Evolutionary conservation across 176 grass and related monocot genomes (phyloP), one percentile per base, ranked within the genome.

Genomic region (Juncus effusus): DNA sequence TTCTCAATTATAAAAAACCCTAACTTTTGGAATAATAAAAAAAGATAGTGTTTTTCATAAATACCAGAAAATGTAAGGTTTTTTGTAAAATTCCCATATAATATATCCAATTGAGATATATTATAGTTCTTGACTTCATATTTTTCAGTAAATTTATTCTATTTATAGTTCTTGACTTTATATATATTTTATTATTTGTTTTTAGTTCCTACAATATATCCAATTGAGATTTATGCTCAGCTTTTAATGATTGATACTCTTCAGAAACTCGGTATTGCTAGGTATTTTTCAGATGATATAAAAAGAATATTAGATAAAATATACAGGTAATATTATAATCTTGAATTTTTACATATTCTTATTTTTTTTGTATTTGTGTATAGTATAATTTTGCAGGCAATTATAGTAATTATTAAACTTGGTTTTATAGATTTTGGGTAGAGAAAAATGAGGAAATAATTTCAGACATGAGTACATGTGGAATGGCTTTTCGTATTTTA

Each of bases 401-500:
- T 38, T 16, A 78, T 72, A 28, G 19, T 28, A 28, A 28, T 28
- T 28, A 4, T 16, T 87, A 13, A 72, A 71, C 19, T 53, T 3
- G 19, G 14, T 15, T 14, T 78, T 90, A 47, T 84, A 96, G 91
- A 54, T 76, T 13, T 57, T 96, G 91, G 91, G 80, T 96, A 64
- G 63, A 83, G 59, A 76, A 63, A 67, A 81, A 87, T 45, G 91
- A 87, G 28, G 80, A 90, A 59, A 76, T 90, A 7, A 65, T 45
- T 73, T 64, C 67, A 55, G 84, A 85, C 41, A 65, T 81, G 66
- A 47, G 61, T 63, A 90, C 91, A 36, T 83, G 73, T 52, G 84
- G 79, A 16, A 85, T 96, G 79, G 81, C 87, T 55, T 96, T 90
- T 76, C 84, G 91, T 37, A 56, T 87, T 66, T 53, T 96, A 59